Evolutionary conservation across 192 early-diverging fungal species (phyloP), one percentile per base, ranked within the genome.

Genomic region (Powellomyces hirtus): DNA sequence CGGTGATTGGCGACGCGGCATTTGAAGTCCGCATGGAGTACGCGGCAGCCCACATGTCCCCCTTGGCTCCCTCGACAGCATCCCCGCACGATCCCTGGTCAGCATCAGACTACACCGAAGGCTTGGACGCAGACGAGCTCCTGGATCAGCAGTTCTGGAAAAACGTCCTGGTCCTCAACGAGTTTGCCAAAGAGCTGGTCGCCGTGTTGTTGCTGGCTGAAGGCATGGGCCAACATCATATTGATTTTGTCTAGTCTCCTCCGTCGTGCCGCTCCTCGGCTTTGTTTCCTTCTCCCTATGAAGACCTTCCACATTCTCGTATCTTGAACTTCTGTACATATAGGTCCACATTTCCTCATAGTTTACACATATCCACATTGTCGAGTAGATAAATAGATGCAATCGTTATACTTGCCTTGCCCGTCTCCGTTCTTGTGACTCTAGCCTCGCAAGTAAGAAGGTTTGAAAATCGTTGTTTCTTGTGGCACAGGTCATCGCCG

Each of bases 111-210:
- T 57, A 36, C 10, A 16, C 29, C 16, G 50, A 44, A 5, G 16
- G 46, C 46, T 8, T 8, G 8, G 40, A 8, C 18, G 46, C n/a
- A 49, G 80, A 49, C 46, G 46, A 49, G 5, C 4, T 49, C 46
- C 44, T 77, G 38, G 76, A 82, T 13, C 58, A 58, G 14, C 78
- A 84, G 74, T 80, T 95, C 59, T 74, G 93, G 26, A 94, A 92
- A 57, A 98, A 98, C 77, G 91, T 93, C 27, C 88, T 98, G 26
- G 91, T 95, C 37, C 64, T 98, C 62, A 90, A 98, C 60, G 95
- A 98, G 75, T 88, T 89, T 18, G 89, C 92, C 38, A 98, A 98
- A 68, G 95, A 98, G 75, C 79, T 96, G 8, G 84, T 95, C 8
- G 90, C 93, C 18, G 78, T 91, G 14, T 77, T 95, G 36, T 33